phyloP scores from a whole-genome alignment of 805 yeast species.

The Yamadazyma takamatsuzukensis region DNA sequence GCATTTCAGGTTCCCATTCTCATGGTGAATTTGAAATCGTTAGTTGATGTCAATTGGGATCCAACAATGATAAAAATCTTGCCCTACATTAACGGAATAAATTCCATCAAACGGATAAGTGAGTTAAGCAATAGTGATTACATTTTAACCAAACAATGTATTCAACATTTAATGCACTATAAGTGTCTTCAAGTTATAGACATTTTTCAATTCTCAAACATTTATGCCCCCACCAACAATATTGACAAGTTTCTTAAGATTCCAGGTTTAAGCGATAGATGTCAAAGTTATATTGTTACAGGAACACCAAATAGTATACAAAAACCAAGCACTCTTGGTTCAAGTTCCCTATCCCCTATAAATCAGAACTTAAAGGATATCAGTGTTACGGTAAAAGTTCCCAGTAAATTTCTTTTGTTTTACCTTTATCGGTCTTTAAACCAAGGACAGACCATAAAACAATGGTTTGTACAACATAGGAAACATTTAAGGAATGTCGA shows the following conservation, averaged over 20 bases:
- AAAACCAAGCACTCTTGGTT: slow-evolving; percentile 1
- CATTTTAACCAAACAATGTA: slow-evolving; percentile 74
- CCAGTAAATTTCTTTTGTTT: slow-evolving; percentile 65
- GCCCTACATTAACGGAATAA: slow-evolving; percentile 85
- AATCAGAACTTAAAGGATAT: no score
- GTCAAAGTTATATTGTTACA: slow-evolving; percentile 75
- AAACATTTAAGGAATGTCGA: slow-evolving; percentile 64
- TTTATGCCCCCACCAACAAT: slow-evolving; percentile 83
- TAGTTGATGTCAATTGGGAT: slow-evolving; percentile 93
- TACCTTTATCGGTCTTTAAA: slow-evolving; percentile 72
- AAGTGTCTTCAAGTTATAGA: slow-evolving; percentile 80
- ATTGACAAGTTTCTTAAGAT: slow-evolving; percentile 61
- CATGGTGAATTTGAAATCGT: slow-evolving; percentile 66
- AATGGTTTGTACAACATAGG: slow-evolving; percentile 75
- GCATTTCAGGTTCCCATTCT: slow-evolving; percentile 89
- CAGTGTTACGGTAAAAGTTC: slow-evolving; percentile 45
- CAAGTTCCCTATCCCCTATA: slow-evolving; percentile 11
- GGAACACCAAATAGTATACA: background rate
- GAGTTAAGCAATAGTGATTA: slow-evolving; percentile 79
- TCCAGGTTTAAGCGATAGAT: slow-evolving; percentile 71
- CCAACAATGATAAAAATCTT: slow-evolving; percentile 89
- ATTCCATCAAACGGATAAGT: slow-evolving; percentile 74
- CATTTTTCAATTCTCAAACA: slow-evolving; percentile 83
- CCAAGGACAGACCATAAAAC: slow-evolving; percentile 71
- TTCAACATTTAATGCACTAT: slow-evolving; percentile 88